phyloP scores from a whole-genome alignment of 768 basidiomycete species.

The Dioszegia crocea region DNA sequence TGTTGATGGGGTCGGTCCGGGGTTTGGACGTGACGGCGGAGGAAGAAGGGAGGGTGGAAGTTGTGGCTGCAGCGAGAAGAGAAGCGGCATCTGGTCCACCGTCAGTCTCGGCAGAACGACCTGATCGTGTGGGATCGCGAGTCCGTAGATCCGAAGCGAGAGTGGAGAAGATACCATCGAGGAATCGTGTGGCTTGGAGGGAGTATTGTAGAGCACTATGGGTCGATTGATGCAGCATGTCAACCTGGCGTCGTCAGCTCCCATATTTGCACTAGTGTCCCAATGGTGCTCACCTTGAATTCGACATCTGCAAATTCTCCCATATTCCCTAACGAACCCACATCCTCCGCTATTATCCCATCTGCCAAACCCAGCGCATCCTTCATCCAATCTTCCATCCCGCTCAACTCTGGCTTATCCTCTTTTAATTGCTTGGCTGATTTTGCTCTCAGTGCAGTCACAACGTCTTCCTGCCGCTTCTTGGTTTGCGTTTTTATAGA shows the following conservation, averaged over 20 bases:
- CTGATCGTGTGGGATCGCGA: constrained; percentile 22
- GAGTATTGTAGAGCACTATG: constrained; percentile 46
- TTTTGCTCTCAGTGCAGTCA: constrained; percentile 17
- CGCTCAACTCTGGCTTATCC: constrained; percentile 17
- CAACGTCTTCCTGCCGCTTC: constrained; percentile 26
- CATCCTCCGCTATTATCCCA: constrained; percentile 28
- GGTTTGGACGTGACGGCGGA: not conserved
- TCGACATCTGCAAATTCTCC: constrained; percentile 47
- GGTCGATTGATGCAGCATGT: constrained; percentile 37
- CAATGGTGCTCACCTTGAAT: constrained; percentile 38
- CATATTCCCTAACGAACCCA: constrained; percentile 28
- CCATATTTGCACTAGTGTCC: not conserved
- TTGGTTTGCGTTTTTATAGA: constrained; percentile 25
- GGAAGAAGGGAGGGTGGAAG: constrained; percentile 11
- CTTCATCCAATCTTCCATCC: constrained; percentile 36
- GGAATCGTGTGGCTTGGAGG: constrained; percentile 39
- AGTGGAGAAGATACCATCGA: constrained; percentile 48
- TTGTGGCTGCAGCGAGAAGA: constrained; percentile 14
- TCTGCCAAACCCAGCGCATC: constrained; percentile 50
- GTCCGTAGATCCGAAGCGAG: constrained; percentile 40
- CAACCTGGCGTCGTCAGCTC: constrained; percentile 31
- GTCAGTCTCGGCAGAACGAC: constrained; percentile 12
- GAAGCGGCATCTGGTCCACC: constrained; percentile 29
- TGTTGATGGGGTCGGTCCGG: constrained; percentile 32
- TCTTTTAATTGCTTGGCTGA: not conserved